Conservation (phyloP, 2,329 filamentous ascomycete species). For the Corynespora cassiicola region DNA sequence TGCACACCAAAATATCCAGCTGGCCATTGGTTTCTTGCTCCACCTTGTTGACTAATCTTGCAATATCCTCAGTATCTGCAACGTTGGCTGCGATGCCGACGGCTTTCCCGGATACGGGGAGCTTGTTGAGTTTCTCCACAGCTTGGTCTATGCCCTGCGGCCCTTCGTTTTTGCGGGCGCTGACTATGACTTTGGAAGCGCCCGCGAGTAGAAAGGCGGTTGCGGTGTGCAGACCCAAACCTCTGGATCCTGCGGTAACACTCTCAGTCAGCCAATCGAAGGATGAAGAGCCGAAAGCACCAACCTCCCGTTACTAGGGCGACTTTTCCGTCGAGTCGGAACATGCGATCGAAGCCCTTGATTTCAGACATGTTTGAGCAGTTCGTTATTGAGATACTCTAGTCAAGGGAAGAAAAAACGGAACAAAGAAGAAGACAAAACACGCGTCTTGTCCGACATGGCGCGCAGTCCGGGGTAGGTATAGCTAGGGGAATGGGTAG, state of each 20-base stretch:
- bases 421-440: neutral
- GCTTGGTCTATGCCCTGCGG: slow-evolving; percentile 47
- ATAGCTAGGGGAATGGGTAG: no score
- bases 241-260: slow-evolving; percentile 43
- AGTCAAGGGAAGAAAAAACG: no score
- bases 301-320: slow-evolving; percentile 47
- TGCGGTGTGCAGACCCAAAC: slow-evolving; percentile 47
- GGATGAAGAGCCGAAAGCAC: slow-evolving; percentile 5
- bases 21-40: slow-evolving; percentile 35
- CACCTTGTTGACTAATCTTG: slow-evolving; percentile 38
- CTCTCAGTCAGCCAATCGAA: neutral
- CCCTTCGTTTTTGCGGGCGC: slow-evolving; percentile 46
- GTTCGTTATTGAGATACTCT: no score
- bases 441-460: neutral
- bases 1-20: slow-evolving; percentile 47
- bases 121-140: slow-evolving; percentile 45
- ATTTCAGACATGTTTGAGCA: slow-evolving; percentile 46
- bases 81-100: slow-evolving; percentile 47
- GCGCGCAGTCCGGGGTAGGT: no score
- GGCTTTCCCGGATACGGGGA: slow-evolving; percentile 41
- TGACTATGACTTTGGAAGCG: slow-evolving; percentile 47
- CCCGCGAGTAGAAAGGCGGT: slow-evolving; percentile 49
- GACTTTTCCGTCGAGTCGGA: slow-evolving; percentile 45
- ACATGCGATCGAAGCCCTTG: slow-evolving; percentile 40
- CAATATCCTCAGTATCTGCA: slow-evolving; percentile 44